Base-by-base conservation (phyloP, 805 yeast genomes). In the Barnettozyma salicaria region DNA sequence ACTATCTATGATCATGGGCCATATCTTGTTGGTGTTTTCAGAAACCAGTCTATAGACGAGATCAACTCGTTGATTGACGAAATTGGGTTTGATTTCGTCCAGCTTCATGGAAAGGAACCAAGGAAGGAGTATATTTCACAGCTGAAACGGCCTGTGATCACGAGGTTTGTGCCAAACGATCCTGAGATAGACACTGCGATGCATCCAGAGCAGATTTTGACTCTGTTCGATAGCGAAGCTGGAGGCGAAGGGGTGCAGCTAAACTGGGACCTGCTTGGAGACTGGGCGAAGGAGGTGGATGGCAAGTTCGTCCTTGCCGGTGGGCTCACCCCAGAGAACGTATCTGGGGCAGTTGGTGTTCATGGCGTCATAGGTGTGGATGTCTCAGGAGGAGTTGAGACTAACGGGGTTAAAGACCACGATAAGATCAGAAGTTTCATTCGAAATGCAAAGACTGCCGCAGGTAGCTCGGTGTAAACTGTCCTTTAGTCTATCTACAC, bases 361-460 rank as follows among this genome's bases (percentile, higher is more conserved):
- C 47, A 54, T 1, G 90, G 92, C 18, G 76, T 84, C n/a, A 54
- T 78, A 25, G 97, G 97, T 4, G 90, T 84, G 19, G 98, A 90
- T 60, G 97, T 92, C 6, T 81, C 95, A 52, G 88, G 96, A 8
- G 98, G 98, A 1, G 95, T 89, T 2, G 98, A 92, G 55, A 76
- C 80, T 0, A 33, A 75, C 29, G 95, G 95, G 2, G 57, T 48
- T 1, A 92, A 90, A 59, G 95, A 88, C 56, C 50, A 64, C 32
- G 55, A 38, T 1, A 90, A 88, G 60, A 75, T 90, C 16, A 50
- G 50, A 37, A 37, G 42, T 11, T 90, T 89, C 59, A 63, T 90
- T 5, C 39, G 39, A 5, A 70, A 69, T 45, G 87, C 81, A 3
- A 65, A 64, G 37, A 22, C 19, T 11, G 17, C 19, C 19, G 30